A percentile compares a stretch with the other conserved stretches of the same genome.
Conservation (phyloP, 1,284 basidiomycete species). For the Apiotrichum gamsii region DNA sequence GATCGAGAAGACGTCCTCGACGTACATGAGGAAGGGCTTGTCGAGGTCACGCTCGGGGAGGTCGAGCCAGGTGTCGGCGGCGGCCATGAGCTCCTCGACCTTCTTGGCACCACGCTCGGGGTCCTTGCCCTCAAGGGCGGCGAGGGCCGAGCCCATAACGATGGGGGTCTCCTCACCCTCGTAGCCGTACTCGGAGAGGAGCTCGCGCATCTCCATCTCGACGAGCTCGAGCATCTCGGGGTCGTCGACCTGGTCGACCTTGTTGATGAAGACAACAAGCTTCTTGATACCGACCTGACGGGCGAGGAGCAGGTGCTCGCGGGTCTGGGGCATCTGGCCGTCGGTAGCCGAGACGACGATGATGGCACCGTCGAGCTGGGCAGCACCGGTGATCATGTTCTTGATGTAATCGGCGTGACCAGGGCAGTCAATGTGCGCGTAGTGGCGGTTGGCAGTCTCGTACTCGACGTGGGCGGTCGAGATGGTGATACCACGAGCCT, state of each 20-base stretch:
- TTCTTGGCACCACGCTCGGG: conserved; percentile 72
- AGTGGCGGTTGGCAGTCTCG: conserved; percentile 85
- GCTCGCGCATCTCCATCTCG: conserved; percentile 99
- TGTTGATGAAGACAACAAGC: conserved; percentile 96
- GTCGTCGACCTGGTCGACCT: conserved; percentile 94
- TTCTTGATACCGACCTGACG: conserved; percentile 98
- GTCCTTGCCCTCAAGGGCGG: conserved; percentile 82
- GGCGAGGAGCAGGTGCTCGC: conserved; percentile 94
- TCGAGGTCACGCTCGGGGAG: conserved; percentile 93
- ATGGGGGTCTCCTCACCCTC: conserved; percentile 98
- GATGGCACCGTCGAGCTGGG: conserved; percentile 97
- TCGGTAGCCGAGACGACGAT: conserved; percentile 98
- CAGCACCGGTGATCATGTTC: conserved; percentile 99
- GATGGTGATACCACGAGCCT: conserved; percentile 99
- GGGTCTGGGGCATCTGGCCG: conserved; percentile 99
- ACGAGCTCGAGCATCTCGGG: conserved; percentile 98
- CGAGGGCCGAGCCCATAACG: conserved; percentile 91
- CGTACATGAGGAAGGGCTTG: conserved; percentile 93
- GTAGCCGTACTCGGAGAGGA: conserved; percentile 87
- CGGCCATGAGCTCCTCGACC: conserved; percentile 76
- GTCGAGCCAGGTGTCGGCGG: conserved; percentile 93
- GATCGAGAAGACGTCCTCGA: conserved; percentile 98
- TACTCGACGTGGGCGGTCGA: conserved; percentile 87
- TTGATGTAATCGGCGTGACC: conserved; percentile 64
- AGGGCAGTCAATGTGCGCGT: conserved; percentile 99